Conservation (phyloP, 139 green algal genomes). For the Mychonastes homosphaera region DNA sequence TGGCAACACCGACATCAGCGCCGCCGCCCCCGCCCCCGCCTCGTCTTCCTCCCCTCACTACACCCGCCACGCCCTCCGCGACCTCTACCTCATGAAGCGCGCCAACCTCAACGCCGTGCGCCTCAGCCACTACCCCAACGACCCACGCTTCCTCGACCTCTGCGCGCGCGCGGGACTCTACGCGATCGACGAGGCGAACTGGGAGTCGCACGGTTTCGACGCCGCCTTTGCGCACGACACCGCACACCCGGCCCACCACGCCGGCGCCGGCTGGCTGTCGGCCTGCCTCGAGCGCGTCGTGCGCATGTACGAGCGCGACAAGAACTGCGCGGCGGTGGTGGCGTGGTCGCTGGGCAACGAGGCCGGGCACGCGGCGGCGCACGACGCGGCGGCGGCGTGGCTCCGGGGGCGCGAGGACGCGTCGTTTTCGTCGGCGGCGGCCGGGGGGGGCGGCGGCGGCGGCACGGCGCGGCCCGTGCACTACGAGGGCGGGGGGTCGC, state of each 20-base stretch:
- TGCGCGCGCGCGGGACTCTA: slow-evolving; percentile 81
- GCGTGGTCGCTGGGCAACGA: slow-evolving; percentile 96
- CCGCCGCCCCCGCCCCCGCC: background rate
- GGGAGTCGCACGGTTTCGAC: slow-evolving; percentile 98
- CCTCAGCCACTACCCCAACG: slow-evolving; percentile 92
- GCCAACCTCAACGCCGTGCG: slow-evolving; percentile 93
- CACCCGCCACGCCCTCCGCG: slow-evolving; percentile 37
- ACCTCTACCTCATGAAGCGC: slow-evolving; percentile 88
- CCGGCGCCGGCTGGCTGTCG: slow-evolving; percentile 46
- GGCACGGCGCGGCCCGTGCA: slow-evolving; percentile 46
- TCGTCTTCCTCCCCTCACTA: background rate
- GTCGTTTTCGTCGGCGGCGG: slow-evolving; percentile 37
- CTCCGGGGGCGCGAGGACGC: slow-evolving; percentile 14
- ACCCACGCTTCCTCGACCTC: slow-evolving; percentile 80
- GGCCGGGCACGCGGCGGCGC: slow-evolving; percentile 67
- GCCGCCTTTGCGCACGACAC: slow-evolving; percentile 46
- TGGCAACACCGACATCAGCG: background rate
- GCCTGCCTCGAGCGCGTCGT: slow-evolving; percentile 59
- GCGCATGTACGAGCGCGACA: slow-evolving; percentile 76
- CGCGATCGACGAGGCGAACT: slow-evolving; percentile 91
- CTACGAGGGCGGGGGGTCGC: slow-evolving; percentile 76
- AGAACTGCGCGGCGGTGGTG: slow-evolving; percentile 78
- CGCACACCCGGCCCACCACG: slow-evolving; percentile 50
- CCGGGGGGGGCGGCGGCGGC: slow-evolving; percentile 28
- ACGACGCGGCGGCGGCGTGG: slow-evolving; percentile 55